These are phyloP conservation scores for Macadamia tetraphylla DNA, from an alignment of 164 flowering plant genomes.

Conservation along the genomic window DNA sequence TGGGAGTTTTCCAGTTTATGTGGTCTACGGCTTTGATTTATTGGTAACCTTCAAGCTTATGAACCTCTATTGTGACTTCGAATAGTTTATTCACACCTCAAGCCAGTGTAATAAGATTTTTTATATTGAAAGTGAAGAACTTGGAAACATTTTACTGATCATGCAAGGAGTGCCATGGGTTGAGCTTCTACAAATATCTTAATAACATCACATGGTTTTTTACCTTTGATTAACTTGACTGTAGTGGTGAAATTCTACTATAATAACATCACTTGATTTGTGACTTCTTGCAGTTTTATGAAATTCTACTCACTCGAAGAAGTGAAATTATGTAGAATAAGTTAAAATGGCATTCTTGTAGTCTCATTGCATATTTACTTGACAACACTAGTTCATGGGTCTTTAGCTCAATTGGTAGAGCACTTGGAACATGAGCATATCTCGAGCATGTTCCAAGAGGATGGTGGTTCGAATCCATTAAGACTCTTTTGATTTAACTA, in stretches of 20 bases:
- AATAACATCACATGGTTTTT: neutral
- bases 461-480: no score
- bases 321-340: no score
- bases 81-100: conserved; percentile 67
- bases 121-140: conserved; percentile 57
- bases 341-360: no score
- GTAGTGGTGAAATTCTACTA: neutral
- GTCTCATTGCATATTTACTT: no score
- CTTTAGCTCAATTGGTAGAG: no score
- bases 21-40: conserved; percentile 93
- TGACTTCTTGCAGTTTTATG: no score
- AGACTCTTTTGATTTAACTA: no score
- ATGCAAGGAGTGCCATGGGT: neutral
- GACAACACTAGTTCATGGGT: no score
- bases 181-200: neutral
- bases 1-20: conserved; percentile 83
- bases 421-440: no score
- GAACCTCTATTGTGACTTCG: conserved; percentile 51
- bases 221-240: neutral
- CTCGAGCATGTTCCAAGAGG: no score
- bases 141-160: conserved; percentile 51
- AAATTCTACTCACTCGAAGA: no score
- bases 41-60: conserved; percentile 62
- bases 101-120: conserved; percentile 47
- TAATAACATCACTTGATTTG: no score